Evolutionary conservation across 2,329 filamentous ascomycete genomes (phyloP), one percentile per base, ranked within the genome.

Genomic region (Atkinsonella hypoxylon): DNA sequence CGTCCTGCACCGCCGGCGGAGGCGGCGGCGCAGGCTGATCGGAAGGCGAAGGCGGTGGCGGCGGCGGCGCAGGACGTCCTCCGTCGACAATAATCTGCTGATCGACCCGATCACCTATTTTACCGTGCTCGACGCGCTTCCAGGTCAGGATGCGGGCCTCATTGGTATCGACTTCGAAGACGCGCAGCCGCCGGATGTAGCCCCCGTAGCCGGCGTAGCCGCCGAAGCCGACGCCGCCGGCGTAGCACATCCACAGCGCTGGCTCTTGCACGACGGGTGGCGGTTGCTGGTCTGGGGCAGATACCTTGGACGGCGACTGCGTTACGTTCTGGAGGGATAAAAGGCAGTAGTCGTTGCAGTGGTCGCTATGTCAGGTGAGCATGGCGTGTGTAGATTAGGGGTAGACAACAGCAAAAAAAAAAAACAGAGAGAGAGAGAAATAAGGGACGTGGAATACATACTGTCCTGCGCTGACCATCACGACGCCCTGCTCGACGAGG

Each of bases 181-280:
- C 78, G 45, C 93, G 79, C 49, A 96, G 77, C 31, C 89, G 82
- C 26, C 93, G 85, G 61, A 90, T 77, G 64, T 86, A 97, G 4
- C 85, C 85, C 41, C 83, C 83, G 64, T 96, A 97, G 6, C 91
- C 90, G 18, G 86, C 93, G 64, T 98, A 98, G 0, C 93, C 93
- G 50, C 93, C 93, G 60, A 98, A 95, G 1, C 93, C 93, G 30
- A 83, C 81, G 26, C 87, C 93, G 32, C 93, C 93, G 9, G 83
- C 91, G 67, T 97, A 97, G 72, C 93, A 98, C 90, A 98, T 95
- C 93, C 93, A 98, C 2, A 97, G 71, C 31, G 84, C 78, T 0
- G 85, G 83, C 46, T 76, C 75, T n/a, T 55, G 53, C 2, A 55
- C 52, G 3, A 54, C 50, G 17, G 50, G 52, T 2, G 47, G 49